Evolutionary conservation across 1,284 basidiomycete genomes (phyloP), one percentile per base, ranked within the genome.

Genomic region (Cryptococcus deneoformans): DNA sequence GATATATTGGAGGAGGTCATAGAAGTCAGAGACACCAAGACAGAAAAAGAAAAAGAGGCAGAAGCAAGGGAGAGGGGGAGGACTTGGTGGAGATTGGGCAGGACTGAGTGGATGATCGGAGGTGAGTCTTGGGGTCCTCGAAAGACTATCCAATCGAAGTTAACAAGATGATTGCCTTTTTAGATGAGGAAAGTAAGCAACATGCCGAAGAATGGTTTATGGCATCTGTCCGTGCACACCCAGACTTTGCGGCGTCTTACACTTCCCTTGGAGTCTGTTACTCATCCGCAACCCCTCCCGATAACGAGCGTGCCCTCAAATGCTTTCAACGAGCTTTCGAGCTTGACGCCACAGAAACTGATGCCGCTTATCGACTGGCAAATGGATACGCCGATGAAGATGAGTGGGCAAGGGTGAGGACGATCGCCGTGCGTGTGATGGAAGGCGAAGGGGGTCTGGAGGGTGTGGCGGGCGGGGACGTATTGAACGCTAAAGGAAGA

Each of bases 271-370:
- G 96, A 7, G 81, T 91, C 50, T 95, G 93, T 78, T 99, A 99
- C 73, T 87, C 91, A 53, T 82, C 81, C 53, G 78, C 84, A 11
- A 78, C 81, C 11, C 90, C 92, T 1, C 84, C 87, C 0, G 94
- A 99, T 75, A 85, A 85, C 8, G 84, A 85, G 9, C 86, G 95
- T 45, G 89, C 95, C 1, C 88, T 90, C 14, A 95, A 95, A 73
- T 99, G 96, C 73, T 98, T 97, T 79, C 94, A 99, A 70, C 98
- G 96, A 70, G 96, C 96, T 0, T 98, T 99, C 67, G 96, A 99
- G 77, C 84, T 99, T 2, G 94, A 98, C 76, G 84, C 93, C 1
- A 84, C 88, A 11, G 90, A 99, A 77, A 86, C 85, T 10, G 86
- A 89, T 12, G 93, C 96, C 1, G 96, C 94, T 0, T 82, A 84